Percentiles rank a stretch among this genome's conserved stretches.
These are phyloP conservation scores for Durio zibethinus DNA, from an alignment of 345 rosid species.

Conservation along the genomic window DNA sequence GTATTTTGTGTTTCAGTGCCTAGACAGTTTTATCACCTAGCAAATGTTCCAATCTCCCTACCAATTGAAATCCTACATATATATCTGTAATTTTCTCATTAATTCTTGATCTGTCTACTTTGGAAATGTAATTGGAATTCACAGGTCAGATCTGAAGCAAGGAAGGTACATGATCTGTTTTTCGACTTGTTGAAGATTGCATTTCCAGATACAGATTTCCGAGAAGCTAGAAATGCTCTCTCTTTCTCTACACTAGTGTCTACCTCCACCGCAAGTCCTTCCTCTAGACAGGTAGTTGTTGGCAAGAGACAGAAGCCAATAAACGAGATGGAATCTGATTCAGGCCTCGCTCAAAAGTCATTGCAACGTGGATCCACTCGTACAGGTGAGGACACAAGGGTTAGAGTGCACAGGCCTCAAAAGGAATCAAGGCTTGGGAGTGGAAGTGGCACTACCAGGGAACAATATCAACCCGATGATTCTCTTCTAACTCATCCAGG, in stretches of 20 bases:
- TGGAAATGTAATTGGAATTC: constrained; percentile 8
- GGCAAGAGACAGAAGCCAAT: constrained; percentile 61
- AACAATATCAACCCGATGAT: constrained; percentile 56
- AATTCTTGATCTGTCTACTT: background rate
- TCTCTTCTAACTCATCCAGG: constrained; percentile 82
- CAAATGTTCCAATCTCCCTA: background rate
- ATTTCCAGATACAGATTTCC: constrained; percentile 86
- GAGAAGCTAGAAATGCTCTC: constrained; percentile 70
- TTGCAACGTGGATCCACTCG: constrained; percentile 43
- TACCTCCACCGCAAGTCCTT: constrained; percentile 41
- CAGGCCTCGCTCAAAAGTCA: constrained; percentile 49
- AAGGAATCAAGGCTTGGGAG: constrained; percentile 68
- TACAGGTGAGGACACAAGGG: constrained; percentile 56
- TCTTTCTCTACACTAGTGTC: constrained; percentile 61
- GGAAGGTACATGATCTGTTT: constrained; percentile 94
- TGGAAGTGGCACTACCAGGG: constrained; percentile 46
- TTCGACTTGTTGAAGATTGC: constrained; percentile 89
- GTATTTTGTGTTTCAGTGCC: background rate
- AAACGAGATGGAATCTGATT: constrained; percentile 59
- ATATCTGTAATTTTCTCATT: background rate
- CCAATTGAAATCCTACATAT: background rate
- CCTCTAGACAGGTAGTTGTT: constrained; percentile 47
- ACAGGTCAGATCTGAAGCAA: constrained; percentile 94
- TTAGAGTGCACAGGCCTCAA: constrained; percentile 61
- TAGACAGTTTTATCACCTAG: background rate